Percentiles rank a stretch among this genome's conserved stretches.
Conservation (phyloP, 305 asterid genomes). For the Fraxinus greggii region DNA sequence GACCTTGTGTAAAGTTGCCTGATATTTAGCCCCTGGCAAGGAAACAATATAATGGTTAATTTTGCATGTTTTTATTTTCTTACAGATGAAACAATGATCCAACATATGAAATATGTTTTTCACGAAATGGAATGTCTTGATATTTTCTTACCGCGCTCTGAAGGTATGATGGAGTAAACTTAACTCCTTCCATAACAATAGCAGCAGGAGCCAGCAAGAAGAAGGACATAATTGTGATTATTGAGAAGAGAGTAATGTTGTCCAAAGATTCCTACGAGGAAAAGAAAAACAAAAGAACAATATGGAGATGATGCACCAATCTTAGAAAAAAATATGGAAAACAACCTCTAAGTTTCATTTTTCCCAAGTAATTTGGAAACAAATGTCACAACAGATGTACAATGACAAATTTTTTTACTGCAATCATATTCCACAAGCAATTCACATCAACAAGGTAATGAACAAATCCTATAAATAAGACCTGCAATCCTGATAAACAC, state of each 20-base stretch:
- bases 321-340: neutral
- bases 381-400: neutral
- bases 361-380: neutral
- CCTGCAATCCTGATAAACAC: neutral
- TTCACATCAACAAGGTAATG: neutral
- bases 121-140: neutral
- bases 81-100: neutral
- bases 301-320: conserved; percentile 14
- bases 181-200: conserved; percentile 48
- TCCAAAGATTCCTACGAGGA: conserved; percentile 49
- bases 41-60: neutral
- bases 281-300: neutral
- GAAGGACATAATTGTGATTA: conserved; percentile 55
- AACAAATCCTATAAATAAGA: neutral
- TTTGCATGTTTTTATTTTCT: neutral
- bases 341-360: neutral
- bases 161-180: conserved; percentile 47
- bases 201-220: conserved; percentile 47
- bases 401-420: neutral
- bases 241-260: conserved; percentile 50
- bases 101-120: neutral
- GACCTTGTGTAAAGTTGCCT: conserved; percentile 47
- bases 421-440: neutral
- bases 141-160: conserved; percentile 44
- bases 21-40: conserved; percentile 41